Conservation (phyloP, 768 basidiomycete genomes). For the Rhizopogon rudus region DNA sequence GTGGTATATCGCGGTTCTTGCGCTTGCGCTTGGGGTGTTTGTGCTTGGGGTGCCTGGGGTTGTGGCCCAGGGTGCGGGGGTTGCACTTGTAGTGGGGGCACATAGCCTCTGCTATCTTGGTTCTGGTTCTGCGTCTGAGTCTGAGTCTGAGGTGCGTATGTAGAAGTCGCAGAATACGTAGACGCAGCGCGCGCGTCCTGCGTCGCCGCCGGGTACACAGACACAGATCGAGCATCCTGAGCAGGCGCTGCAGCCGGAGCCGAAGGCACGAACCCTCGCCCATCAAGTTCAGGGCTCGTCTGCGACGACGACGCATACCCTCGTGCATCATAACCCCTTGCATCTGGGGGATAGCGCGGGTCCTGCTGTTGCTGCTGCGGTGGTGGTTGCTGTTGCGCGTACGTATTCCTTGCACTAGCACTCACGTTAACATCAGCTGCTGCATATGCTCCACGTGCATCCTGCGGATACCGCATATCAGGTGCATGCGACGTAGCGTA, state of each 20-base stretch:
- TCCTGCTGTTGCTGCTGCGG: constrained; percentile 12
- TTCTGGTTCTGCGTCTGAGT: too few relatives aligned
- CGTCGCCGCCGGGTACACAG: too few relatives aligned
- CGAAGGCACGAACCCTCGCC: background rate
- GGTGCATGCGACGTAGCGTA: background rate
- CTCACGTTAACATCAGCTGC: background rate
- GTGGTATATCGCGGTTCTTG: constrained; percentile 8
- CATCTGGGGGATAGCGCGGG: background rate
- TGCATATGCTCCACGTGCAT: background rate
- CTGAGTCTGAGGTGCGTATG: background rate
- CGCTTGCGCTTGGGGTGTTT: constrained; percentile 18
- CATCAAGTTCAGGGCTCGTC: background rate
- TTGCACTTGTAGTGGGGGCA: constrained; percentile 6
- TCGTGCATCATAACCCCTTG: background rate
- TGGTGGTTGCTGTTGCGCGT: constrained; percentile 17
- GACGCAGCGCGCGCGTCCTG: too few relatives aligned
- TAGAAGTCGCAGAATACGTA: background rate
- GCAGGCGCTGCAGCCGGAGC: background rate
- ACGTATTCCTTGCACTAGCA: constrained; percentile 10
- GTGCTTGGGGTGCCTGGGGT: constrained; percentile 20
- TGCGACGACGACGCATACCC: background rate
- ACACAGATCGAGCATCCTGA: too few relatives aligned
- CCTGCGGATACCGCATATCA: constrained; percentile 5
- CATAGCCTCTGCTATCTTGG: background rate
- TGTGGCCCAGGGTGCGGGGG: constrained; percentile 13